Evolutionary conservation across 768 basidiomycete genomes (phyloP).

Genomic region (Tricholoma terreum): DNA sequence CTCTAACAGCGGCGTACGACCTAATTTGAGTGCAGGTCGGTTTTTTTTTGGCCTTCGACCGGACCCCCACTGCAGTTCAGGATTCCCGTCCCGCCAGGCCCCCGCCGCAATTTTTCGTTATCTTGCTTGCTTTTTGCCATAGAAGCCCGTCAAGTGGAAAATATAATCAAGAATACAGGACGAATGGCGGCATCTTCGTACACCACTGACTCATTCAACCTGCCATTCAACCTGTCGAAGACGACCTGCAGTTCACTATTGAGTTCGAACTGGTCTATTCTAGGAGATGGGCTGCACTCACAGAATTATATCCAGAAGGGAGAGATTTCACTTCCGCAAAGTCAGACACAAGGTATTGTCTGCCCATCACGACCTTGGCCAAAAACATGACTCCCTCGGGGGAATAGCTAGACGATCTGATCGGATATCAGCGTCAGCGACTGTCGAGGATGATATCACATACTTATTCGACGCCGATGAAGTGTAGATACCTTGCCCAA

Average conservation of each 20-base stretch:
- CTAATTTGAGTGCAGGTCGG: too few species aligned
- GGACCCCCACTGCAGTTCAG: too few species aligned
- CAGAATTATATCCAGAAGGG: slow-evolving; percentile 29
- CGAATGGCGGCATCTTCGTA: slow-evolving; percentile 31
- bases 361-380: neutral
- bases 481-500: slow-evolving; percentile 30
- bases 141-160: slow-evolving; percentile 12
- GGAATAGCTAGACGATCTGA: neutral
- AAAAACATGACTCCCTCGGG: neutral
- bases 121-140: neutral
- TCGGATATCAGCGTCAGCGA: neutral
- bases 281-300: slow-evolving; percentile 8
- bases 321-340: neutral
- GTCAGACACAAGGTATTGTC: neutral
- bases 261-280: neutral
- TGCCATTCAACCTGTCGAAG: slow-evolving; percentile 3
- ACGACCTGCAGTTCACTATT: slow-evolving; percentile 2
- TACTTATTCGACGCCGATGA: too few species aligned
- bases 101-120: too few species aligned
- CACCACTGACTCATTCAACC: slow-evolving; percentile 29
- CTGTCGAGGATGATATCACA: neutral
- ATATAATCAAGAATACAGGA: slow-evolving; percentile 29
- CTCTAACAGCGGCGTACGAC: too few species aligned
- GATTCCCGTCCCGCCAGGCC: too few species aligned
- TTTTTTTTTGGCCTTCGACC: too few species aligned